These are phyloP conservation scores for Fusarium compactum DNA, from an alignment of 2,329 filamentous ascomycete species.

Conservation along the genomic window DNA sequence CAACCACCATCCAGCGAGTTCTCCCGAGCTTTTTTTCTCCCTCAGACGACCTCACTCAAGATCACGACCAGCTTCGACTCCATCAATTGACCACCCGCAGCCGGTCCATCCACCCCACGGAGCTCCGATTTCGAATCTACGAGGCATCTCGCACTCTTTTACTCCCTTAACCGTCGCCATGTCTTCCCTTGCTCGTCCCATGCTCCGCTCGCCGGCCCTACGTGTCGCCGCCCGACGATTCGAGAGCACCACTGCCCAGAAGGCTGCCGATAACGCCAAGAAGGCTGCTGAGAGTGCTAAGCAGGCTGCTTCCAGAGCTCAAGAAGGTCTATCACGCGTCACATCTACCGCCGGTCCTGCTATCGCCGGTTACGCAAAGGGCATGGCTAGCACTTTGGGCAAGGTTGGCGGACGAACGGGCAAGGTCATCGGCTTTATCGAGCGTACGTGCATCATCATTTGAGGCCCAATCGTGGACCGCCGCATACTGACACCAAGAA, in stretches of 20 bases:
- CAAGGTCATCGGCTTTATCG: conserved; percentile 80
- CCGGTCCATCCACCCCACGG: conserved; percentile 43
- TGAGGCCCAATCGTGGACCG: not conserved
- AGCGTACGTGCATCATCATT: conserved; percentile 74
- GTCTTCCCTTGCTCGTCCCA: conserved; percentile 57
- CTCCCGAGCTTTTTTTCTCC: conserved; percentile 64
- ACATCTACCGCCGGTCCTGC: conserved; percentile 83
- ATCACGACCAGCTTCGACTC: conserved; percentile 46
- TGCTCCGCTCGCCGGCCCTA: conserved; percentile 61
- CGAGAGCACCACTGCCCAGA: conserved; percentile 68
- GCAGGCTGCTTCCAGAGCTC: conserved; percentile 71
- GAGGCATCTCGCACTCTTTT: conserved; percentile 39
- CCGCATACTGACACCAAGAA: conserved; percentile 27
- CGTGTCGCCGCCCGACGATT: conserved; percentile 66
- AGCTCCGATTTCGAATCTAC: conserved; percentile 47
- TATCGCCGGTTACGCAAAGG: conserved; percentile 76
- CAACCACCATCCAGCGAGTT: conserved; percentile 54
- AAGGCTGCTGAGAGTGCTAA: conserved; percentile 49
- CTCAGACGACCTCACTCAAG: conserved; percentile 50
- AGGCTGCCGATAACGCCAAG: conserved; percentile 59
- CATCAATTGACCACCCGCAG: conserved; percentile 54
- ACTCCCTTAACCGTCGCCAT: conserved; percentile 48
- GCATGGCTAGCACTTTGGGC: conserved; percentile 73
- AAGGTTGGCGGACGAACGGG: conserved; percentile 88
- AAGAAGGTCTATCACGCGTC: conserved; percentile 85